These are phyloP conservation scores for Fusarium incarnatum DNA, from an alignment of 2,329 filamentous ascomycete genomes.

Conservation along the genomic window DNA sequence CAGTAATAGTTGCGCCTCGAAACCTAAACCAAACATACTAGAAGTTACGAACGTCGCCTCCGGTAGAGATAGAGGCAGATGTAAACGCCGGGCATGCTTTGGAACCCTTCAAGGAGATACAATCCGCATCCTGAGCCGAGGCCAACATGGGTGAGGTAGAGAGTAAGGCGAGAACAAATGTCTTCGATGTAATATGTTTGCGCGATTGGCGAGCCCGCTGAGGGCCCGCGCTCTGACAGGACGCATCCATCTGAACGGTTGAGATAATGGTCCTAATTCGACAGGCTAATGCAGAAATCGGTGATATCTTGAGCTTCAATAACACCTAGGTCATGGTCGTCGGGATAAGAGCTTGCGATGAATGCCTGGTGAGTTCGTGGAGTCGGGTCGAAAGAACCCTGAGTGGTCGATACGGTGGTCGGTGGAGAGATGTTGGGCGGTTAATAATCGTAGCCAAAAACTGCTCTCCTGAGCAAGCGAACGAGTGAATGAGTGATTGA, in stretches of 20 bases:
- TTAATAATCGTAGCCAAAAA: constrained; percentile 51
- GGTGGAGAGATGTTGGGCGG: constrained; percentile 45
- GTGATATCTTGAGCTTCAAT: constrained; percentile 23
- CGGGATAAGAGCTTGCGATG: constrained; percentile 22
- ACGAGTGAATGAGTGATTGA: constrained; percentile 35
- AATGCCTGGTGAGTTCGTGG: constrained; percentile 20
- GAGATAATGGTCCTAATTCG: constrained; percentile 15
- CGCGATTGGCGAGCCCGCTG: constrained; percentile 29
- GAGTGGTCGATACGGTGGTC: constrained; percentile 35
- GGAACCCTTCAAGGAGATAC: constrained; percentile 78
- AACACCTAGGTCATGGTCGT: constrained; percentile 41
- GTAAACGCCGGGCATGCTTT: constrained; percentile 78
- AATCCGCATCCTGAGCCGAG: constrained; percentile 54
- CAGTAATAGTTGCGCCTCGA: constrained; percentile 5
- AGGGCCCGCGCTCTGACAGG: constrained; percentile 7
- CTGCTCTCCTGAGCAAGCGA: constrained; percentile 40
- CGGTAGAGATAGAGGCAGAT: constrained; percentile 76
- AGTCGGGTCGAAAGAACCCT: constrained; percentile 12
- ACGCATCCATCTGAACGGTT: constrained; percentile 20
- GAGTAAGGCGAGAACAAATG: constrained; percentile 44
- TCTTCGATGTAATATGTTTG: constrained; percentile 33
- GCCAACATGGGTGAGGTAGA: constrained; percentile 47
- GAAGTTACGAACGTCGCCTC: constrained; percentile 64
- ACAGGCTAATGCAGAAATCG: constrained; percentile 23
- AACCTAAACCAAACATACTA: constrained; percentile 66